Percentiles rank a stretch among this genome's conserved stretches.
Evolutionary conservation across 176 grass and related monocot species (phyloP).

Genomic region (Microstegium vimineum): DNA sequence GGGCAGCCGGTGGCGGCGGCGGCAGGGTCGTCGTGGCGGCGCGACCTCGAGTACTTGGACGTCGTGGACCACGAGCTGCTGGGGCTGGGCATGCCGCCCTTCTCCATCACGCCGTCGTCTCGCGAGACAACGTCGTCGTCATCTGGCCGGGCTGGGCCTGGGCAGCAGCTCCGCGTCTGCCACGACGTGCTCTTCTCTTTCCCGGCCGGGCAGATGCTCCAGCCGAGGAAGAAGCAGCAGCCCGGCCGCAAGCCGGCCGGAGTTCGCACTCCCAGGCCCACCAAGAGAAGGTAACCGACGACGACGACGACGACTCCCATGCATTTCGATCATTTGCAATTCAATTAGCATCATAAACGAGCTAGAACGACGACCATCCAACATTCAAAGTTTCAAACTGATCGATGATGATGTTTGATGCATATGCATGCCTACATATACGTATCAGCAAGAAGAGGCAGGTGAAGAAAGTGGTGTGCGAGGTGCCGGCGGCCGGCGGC

Average conservation of each 20-base stretch:
- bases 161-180: not conserved
- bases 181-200: slow-evolving; percentile 21
- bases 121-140: not conserved
- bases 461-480: slow-evolving; percentile 76
- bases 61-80: slow-evolving; percentile 8
- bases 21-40: not conserved
- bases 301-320: too few relatives aligned
- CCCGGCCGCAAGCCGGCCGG: slow-evolving; percentile 28
- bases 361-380: too few relatives aligned
- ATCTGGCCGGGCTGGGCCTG: not conserved
- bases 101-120: slow-evolving; percentile 23
- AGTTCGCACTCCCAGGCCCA: not conserved
- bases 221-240: slow-evolving; percentile 5
- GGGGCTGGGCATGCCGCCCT: slow-evolving; percentile 16
- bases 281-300: slow-evolving; percentile 49
- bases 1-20: too few relatives aligned
- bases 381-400: too few relatives aligned
- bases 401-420: too few relatives aligned
- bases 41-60: slow-evolving; percentile 34
- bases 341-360: too few relatives aligned
- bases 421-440: too few relatives aligned
- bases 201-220: not conserved
- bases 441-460: slow-evolving; percentile 75
- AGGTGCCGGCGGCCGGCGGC: slow-evolving; percentile 56
- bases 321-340: too few relatives aligned